Conservation (phyloP, 2,329 filamentous ascomycete genomes). For the Cladosporium sp. region DNA sequence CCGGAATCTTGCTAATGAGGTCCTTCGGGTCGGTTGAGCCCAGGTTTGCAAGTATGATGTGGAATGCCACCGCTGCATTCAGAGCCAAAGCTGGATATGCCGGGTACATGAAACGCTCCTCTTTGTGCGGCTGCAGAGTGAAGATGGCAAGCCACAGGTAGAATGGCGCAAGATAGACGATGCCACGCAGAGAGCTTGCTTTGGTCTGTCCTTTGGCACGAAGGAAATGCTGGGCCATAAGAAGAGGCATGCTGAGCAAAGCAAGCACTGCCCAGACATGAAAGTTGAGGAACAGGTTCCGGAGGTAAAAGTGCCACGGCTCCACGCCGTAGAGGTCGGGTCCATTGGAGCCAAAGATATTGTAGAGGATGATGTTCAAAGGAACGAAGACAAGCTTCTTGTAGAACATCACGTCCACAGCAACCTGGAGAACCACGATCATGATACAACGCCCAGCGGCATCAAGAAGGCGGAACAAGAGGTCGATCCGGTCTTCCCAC, state of each 20-base stretch:
- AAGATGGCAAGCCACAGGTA: constrained; percentile 95
- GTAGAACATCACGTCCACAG: constrained; percentile 87
- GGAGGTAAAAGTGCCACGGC: constrained; percentile 94
- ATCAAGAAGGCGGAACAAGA: constrained; percentile 60
- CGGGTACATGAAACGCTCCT: constrained; percentile 98
- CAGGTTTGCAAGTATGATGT: constrained; percentile 72
- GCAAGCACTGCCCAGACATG: constrained; percentile 90
- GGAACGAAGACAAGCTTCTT: constrained; percentile 71
- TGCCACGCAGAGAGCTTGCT: constrained; percentile 66
- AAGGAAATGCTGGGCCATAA: constrained; percentile 61
- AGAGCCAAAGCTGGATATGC: constrained; percentile 86
- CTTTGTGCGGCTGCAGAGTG: constrained; percentile 89
- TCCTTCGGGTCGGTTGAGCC: constrained; percentile 63
- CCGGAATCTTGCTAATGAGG: constrained; percentile 67
- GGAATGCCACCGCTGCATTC: constrained; percentile 79
- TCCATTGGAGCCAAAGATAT: constrained; percentile 72
- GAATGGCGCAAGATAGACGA: constrained; percentile 79
- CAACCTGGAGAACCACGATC: constrained; percentile 66
- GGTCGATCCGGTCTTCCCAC: constrained; percentile 41
- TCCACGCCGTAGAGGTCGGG: constrained; percentile 94
- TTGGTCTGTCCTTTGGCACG: constrained; percentile 59
- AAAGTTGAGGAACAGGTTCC: constrained; percentile 90
- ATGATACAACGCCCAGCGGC: constrained; percentile 63
- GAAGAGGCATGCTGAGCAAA: constrained; percentile 67
- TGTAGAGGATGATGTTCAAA: constrained; percentile 94